A percentile compares a stretch with the other conserved stretches of the same genome.
These are phyloP conservation scores for Arabis hirsuta DNA, from an alignment of 345 rosid genomes.

Conservation along the genomic window DNA sequence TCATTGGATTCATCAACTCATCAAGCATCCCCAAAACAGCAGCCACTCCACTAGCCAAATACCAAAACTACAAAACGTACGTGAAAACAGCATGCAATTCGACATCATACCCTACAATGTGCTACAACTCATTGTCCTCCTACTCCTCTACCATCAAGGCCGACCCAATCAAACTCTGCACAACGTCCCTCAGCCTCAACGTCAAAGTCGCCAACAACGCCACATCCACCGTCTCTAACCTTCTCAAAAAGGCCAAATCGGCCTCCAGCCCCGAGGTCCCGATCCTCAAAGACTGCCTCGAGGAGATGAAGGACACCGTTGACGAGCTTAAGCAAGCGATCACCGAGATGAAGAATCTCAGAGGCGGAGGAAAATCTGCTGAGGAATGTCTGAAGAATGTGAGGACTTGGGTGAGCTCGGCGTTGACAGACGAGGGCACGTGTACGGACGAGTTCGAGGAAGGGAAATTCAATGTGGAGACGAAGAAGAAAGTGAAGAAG, in stretches of 20 bases:
- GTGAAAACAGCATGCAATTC: constrained; percentile 59
- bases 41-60: constrained; percentile 40
- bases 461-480: constrained; percentile 39
- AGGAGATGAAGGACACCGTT: constrained; percentile 50
- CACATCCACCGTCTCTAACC: constrained; percentile 35
- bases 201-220: constrained; percentile 46
- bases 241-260: constrained; percentile 39
- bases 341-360: constrained; percentile 42
- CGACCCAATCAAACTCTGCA: constrained; percentile 59
- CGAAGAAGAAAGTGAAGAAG: constrained; percentile 54
- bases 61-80: constrained; percentile 48
- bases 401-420: constrained; percentile 73
- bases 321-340: constrained; percentile 61
- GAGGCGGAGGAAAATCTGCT: constrained; percentile 26
- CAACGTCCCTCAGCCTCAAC: constrained; percentile 53
- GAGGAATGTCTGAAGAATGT: constrained; percentile 50
- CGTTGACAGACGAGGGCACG: constrained; percentile 66
- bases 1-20: constrained; percentile 27
- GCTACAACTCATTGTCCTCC: constrained; percentile 57
- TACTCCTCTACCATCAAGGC: constrained; percentile 55
- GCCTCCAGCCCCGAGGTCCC: constrained; percentile 45
- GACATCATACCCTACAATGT: constrained; percentile 57
- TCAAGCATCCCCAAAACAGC: constrained; percentile 21
- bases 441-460: constrained; percentile 73
- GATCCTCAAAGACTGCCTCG: constrained; percentile 54